Percentiles rank a stretch among this genome's conserved stretches.
Evolutionary conservation across 2,329 filamentous ascomycete genomes (phyloP).

Genomic region (Xylariaceae sp.): DNA sequence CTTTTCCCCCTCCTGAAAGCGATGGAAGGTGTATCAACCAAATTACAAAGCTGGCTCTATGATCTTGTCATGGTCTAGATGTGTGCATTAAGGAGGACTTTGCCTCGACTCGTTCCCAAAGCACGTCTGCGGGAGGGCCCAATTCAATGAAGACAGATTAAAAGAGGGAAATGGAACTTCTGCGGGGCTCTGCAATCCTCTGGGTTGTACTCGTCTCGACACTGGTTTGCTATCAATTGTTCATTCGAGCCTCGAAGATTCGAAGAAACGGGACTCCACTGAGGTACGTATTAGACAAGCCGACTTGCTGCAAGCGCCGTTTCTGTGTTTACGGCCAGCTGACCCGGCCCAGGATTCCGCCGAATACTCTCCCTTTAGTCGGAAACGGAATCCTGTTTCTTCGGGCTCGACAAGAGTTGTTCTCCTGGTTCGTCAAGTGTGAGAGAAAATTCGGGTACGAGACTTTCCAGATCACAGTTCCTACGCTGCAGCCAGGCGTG

Average conservation of each 20-base stretch:
- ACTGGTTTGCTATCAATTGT: slow-evolving; percentile 16
- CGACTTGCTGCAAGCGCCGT: background rate
- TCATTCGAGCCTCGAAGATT: slow-evolving; percentile 16
- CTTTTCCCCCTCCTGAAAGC: no score
- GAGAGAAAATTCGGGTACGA: slow-evolving; percentile 49
- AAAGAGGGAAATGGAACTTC: slow-evolving; percentile 12
- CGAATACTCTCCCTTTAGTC: slow-evolving; percentile 44
- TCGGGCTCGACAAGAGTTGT: slow-evolving; percentile 50
- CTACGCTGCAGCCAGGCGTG: slow-evolving; percentile 53
- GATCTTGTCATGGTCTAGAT: no score
- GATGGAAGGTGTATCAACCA: no score
- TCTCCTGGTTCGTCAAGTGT: slow-evolving; percentile 55
- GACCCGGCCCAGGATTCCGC: slow-evolving; percentile 32
- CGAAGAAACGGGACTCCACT: slow-evolving; percentile 24
- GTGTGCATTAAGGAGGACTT: no score
- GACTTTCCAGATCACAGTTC: slow-evolving; percentile 56
- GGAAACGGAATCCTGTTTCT: slow-evolving; percentile 58
- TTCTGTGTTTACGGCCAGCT: slow-evolving; percentile 2
- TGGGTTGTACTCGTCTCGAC: slow-evolving; percentile 11
- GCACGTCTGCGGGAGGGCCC: no score
- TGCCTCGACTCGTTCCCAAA: no score
- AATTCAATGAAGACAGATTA: no score
- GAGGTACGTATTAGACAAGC: slow-evolving; percentile 16
- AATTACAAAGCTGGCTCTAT: no score
- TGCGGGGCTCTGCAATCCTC: slow-evolving; percentile 12